Percentiles rank a stretch among this genome's conserved stretches.
These are phyloP conservation scores for Bombardia bombarda DNA, from an alignment of 495 filamentous ascomycete species.

Conservation along the genomic window DNA sequence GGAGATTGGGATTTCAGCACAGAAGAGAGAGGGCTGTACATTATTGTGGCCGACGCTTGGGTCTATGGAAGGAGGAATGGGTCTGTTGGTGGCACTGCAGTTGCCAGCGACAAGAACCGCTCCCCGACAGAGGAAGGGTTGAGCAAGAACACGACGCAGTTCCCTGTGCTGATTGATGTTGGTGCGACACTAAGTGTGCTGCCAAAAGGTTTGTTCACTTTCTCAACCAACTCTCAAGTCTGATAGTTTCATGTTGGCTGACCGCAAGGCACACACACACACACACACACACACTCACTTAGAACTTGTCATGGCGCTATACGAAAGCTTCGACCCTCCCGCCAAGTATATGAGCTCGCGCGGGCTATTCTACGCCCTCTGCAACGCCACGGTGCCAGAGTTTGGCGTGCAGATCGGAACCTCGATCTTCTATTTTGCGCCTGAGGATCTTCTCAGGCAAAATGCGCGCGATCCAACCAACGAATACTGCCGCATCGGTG, in stretches of 20 bases:
- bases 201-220: slow-evolving; percentile 16
- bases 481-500: slow-evolving; percentile 36
- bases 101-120: background rate
- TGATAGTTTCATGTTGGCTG: background rate
- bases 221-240: background rate
- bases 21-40: slow-evolving; percentile 23
- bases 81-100: background rate
- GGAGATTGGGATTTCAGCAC: slow-evolving; percentile 15
- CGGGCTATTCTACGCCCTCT: slow-evolving; percentile 43
- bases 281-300: too few species aligned
- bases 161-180: slow-evolving; percentile 32
- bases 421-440: slow-evolving; percentile 44
- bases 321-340: slow-evolving; percentile 43
- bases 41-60: slow-evolving; percentile 22
- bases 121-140: background rate
- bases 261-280: background rate
- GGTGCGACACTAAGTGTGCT: slow-evolving; percentile 31
- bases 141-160: slow-evolving; percentile 19
- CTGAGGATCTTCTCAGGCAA: slow-evolving; percentile 44
- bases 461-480: slow-evolving; percentile 26
- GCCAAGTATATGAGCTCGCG: slow-evolving; percentile 32
- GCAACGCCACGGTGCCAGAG: slow-evolving; percentile 45
- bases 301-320: slow-evolving; percentile 39
- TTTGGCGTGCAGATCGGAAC: slow-evolving; percentile 45
- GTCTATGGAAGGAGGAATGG: slow-evolving; percentile 9